These are phyloP conservation scores for Globisporangium okanoganense DNA, from an alignment of 352 stramenopile genomes.

Conservation along the genomic window DNA sequence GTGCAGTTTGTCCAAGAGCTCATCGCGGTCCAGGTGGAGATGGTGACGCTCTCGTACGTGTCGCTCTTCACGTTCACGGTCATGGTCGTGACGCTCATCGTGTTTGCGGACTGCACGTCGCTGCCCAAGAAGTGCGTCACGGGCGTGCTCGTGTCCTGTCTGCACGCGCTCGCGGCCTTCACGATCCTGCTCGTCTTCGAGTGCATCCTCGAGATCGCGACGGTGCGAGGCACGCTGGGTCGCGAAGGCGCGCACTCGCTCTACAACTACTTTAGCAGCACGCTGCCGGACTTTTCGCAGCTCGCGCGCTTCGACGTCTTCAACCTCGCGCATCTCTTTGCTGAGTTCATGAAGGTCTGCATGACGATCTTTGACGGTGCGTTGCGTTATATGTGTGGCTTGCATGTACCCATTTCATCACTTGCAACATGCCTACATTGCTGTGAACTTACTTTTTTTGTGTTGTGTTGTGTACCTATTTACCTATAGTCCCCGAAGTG, in stretches of 20 bases:
- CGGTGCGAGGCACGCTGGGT: constrained; percentile 52
- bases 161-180: constrained; percentile 65
- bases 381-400: not conserved
- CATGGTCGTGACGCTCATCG: constrained; percentile 57
- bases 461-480: not conserved
- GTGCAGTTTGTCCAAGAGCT: constrained; percentile 53
- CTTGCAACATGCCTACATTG: constrained; percentile 6
- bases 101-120: constrained; percentile 75
- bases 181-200: constrained; percentile 77
- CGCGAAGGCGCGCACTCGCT: constrained; percentile 67
- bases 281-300: constrained; percentile 64
- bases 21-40: constrained; percentile 51
- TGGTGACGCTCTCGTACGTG: constrained; percentile 72
- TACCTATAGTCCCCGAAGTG: constrained; percentile 69
- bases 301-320: constrained; percentile 68
- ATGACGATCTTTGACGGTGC: constrained; percentile 86
- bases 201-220: constrained; percentile 73
- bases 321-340: constrained; percentile 54
- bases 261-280: constrained; percentile 75
- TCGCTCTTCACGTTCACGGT: constrained; percentile 53
- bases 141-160: constrained; percentile 43
- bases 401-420: not conserved
- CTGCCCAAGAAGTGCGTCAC: constrained; percentile 51
- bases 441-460: constrained; percentile 1
- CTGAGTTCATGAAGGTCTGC: constrained; percentile 63